A percentile compares a stretch with the other conserved stretches of the same genome.
phyloP scores from a whole-genome alignment of 1,139 yeast species.

The Kodamaea ohmeri region DNA sequence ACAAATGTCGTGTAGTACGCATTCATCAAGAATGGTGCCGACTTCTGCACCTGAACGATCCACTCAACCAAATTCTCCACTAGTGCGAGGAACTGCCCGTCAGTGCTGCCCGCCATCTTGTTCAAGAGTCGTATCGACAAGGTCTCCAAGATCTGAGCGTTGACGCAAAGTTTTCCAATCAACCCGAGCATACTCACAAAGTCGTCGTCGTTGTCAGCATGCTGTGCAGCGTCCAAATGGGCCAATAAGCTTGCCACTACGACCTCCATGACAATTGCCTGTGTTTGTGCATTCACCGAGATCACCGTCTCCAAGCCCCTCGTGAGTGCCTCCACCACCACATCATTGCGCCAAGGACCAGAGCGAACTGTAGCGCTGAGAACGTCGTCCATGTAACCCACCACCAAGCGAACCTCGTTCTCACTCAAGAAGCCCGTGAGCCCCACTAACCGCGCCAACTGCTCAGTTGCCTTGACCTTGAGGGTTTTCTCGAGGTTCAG shows the following conservation, averaged over 20 bases:
- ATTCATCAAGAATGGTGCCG: conserved; percentile 35
- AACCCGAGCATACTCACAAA: conserved; percentile 39
- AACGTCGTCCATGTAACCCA: conserved; percentile 66
- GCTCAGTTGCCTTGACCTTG: conserved; percentile 63
- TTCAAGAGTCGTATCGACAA: conserved; percentile 50
- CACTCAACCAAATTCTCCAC: conserved; percentile 28
- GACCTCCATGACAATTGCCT: conserved; percentile 48
- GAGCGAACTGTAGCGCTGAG: conserved; percentile 29
- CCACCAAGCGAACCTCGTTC: conserved; percentile 60
- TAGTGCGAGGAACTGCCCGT: conserved; percentile 18
- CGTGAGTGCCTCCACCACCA: conserved; percentile 37
- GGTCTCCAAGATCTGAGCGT: conserved; percentile 47
- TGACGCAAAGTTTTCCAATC: conserved; percentile 44
- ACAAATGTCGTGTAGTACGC: conserved; percentile 42
- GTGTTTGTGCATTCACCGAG: conserved; percentile 10
- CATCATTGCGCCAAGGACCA: conserved; percentile 33
- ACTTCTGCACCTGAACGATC: conserved; percentile 22
- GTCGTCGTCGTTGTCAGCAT: conserved; percentile 20
- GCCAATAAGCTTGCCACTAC: conserved; percentile 61
- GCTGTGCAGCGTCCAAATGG: conserved; percentile 30
- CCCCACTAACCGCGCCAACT: conserved; percentile 53
- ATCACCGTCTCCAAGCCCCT: conserved; percentile 55
- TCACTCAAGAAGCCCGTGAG: conserved; percentile 44
- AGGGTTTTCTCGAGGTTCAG: conserved; percentile 67
- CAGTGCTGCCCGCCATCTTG: conserved; percentile 27